These are phyloP conservation scores for Bipolaris zeicola DNA, from an alignment of 2,329 filamentous ascomycete species.

Conservation along the genomic window DNA sequence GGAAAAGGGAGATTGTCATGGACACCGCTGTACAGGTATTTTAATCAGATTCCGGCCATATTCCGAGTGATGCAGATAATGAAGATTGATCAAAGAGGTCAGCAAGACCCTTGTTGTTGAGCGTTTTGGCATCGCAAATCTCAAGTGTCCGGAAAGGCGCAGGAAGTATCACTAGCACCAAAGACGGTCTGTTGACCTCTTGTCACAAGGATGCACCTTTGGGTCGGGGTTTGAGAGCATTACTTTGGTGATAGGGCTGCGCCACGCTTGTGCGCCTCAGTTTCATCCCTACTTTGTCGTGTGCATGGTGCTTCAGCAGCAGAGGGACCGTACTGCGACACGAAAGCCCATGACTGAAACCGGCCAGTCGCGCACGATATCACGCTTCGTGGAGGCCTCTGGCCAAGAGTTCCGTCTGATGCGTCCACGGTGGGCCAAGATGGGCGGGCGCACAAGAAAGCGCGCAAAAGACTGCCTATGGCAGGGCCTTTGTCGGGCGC, in stretches of 20 bases:
- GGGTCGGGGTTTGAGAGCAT: not conserved
- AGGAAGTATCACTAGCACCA: too few species aligned
- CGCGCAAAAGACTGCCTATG: not conserved
- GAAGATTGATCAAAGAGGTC: too few species aligned
- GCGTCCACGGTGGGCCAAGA: not conserved
- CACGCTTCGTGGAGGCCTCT: not conserved
- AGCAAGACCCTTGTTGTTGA: not conserved
- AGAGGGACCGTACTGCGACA: not conserved
- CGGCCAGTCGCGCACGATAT: not conserved
- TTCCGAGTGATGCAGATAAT: too few species aligned
- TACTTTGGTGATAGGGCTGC: not conserved
- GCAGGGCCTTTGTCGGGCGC: not conserved
- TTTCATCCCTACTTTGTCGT: not conserved
- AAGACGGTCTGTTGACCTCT: not conserved
- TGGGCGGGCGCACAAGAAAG: not conserved
- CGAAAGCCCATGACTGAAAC: not conserved
- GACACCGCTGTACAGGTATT: not conserved
- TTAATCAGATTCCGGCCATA: too few species aligned
- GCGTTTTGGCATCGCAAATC: not conserved
- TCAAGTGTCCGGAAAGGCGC: too few species aligned
- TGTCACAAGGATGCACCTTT: not conserved
- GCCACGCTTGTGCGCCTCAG: conserved; percentile 11
- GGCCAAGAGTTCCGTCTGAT: not conserved
- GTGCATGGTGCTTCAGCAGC: not conserved
- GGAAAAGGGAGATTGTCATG: not conserved